Conservation (phyloP, 345 rosid genomes). For the Populus alba region DNA sequence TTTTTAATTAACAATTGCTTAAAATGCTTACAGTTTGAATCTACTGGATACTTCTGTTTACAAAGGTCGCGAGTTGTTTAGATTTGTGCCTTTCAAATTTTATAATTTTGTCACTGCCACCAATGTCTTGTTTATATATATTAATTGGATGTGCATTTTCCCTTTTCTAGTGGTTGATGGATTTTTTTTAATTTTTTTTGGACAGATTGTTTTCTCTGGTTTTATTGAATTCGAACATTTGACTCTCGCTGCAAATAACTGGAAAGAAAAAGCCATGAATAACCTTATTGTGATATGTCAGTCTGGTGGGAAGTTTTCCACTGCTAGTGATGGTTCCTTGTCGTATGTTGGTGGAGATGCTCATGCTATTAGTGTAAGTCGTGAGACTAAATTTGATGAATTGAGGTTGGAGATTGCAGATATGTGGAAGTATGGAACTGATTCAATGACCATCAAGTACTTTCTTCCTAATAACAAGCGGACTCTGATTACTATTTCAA, state of each 20-base stretch:
- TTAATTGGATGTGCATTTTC: neutral
- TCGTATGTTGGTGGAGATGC: constrained; percentile 29
- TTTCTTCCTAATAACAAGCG: constrained; percentile 23
- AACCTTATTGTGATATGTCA: constrained; percentile 25
- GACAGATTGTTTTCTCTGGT: neutral
- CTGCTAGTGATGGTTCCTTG: constrained; percentile 21
- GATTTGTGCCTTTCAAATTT: neutral
- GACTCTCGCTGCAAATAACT: neutral
- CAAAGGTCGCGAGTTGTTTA: neutral
- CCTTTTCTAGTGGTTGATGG: neutral
- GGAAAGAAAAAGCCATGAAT: constrained; percentile 1
- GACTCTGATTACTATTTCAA: constrained; percentile 25
- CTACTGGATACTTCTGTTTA: neutral
- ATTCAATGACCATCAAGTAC: constrained; percentile 17
- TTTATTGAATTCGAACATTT: neutral
- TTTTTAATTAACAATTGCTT: neutral
- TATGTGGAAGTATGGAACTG: constrained; percentile 23
- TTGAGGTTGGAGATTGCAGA: constrained; percentile 25
- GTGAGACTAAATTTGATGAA: constrained; percentile 14
- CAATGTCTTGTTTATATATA: neutral
- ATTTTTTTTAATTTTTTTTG: neutral
- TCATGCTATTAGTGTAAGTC: constrained; percentile 20
- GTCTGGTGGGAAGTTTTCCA: constrained; percentile 24
- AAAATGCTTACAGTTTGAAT: neutral
- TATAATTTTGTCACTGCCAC: neutral